These are phyloP conservation scores for Eutrema yunnanense DNA, from an alignment of 345 rosid species.

Conservation along the genomic window DNA sequence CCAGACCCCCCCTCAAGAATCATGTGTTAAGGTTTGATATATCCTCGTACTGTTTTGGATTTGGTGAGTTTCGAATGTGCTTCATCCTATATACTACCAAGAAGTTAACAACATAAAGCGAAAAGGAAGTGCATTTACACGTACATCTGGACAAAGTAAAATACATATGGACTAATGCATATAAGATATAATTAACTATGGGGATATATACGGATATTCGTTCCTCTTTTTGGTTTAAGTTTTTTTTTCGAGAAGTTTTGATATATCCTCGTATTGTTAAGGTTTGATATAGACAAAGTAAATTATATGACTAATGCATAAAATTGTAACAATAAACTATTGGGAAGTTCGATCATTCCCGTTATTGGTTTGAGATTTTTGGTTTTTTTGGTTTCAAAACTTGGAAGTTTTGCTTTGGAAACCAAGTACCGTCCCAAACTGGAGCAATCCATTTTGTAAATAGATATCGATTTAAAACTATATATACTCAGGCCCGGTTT, in stretches of 20 bases:
- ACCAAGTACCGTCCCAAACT: background rate
- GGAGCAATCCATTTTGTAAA: background rate
- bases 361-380: background rate
- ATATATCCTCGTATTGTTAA: too few species aligned
- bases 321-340: too few species aligned
- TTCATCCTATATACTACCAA: background rate
- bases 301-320: too few species aligned
- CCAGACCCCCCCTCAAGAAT: background rate
- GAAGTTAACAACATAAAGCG: background rate
- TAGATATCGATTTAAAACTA: background rate
- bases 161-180: background rate
- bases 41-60: conserved; percentile 4
- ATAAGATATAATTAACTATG: background rate
- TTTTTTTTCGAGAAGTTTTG: too few species aligned
- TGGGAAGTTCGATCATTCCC: too few species aligned
- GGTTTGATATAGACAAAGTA: too few species aligned
- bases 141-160: background rate
- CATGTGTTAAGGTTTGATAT: conserved; percentile 2
- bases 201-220: background rate
- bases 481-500: too few species aligned
- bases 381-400: background rate
- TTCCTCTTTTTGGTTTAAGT: background rate
- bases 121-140: background rate
- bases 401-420: background rate
- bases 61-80: background rate